Percentiles rank a stretch among this genome's conserved stretches.
These are phyloP conservation scores for Teratosphaeriaceae sp. DNA, from an alignment of 2,329 filamentous ascomycete species.

Conservation along the genomic window DNA sequence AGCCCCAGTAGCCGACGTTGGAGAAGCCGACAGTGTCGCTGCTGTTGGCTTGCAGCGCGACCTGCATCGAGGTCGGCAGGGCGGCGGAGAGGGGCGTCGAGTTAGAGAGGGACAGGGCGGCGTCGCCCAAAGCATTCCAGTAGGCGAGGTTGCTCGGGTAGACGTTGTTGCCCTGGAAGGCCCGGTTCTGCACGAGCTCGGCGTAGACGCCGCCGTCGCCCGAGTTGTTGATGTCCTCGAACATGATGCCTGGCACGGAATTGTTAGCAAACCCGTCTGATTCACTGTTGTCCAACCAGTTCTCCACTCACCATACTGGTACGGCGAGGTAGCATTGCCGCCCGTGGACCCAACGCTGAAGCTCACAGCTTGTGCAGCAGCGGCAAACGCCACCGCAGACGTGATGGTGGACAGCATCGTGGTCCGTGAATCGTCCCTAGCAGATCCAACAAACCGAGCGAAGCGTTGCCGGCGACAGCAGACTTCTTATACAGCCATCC, in stretches of 20 bases:
- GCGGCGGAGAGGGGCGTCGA: slow-evolving; percentile 46
- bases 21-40: slow-evolving; percentile 34
- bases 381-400: slow-evolving; percentile 11
- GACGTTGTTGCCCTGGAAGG: slow-evolving; percentile 51
- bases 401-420: slow-evolving; percentile 12
- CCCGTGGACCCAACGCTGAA: slow-evolving; percentile 22
- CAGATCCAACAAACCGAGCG: no score
- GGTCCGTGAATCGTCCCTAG: no score
- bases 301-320: slow-evolving; percentile 38
- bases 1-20: slow-evolving; percentile 36
- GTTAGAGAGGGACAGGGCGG: slow-evolving; percentile 42
- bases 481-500: no score
- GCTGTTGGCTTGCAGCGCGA: slow-evolving; percentile 24
- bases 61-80: slow-evolving; percentile 46
- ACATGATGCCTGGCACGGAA: no score
- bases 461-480: no score
- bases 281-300: slow-evolving; percentile 53
- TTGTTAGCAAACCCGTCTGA: slow-evolving; percentile 32
- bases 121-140: slow-evolving; percentile 49
- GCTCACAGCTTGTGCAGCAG: slow-evolving; percentile 15
- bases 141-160: slow-evolving; percentile 26
- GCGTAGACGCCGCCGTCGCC: slow-evolving; percentile 69
- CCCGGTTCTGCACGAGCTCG: slow-evolving; percentile 63
- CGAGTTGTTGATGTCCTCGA: slow-evolving; percentile 50
- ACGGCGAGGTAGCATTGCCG: slow-evolving; percentile 34